Conservation (phyloP, 2,329 filamentous ascomycete genomes). For the Botrytis aclada region DNA sequence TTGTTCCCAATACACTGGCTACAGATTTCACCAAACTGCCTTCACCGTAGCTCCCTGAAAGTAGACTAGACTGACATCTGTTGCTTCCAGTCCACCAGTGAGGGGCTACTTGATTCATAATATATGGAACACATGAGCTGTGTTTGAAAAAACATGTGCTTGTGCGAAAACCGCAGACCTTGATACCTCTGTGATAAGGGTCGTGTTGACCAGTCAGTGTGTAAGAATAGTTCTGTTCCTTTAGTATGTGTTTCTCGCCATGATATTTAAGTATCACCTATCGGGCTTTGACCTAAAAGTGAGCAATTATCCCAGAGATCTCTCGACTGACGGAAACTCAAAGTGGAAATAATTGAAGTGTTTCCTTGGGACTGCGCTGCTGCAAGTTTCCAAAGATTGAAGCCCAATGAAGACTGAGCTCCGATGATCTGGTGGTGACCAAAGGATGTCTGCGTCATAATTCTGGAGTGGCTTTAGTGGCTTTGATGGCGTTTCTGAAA, state of each 20-base stretch:
- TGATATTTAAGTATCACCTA: not conserved
- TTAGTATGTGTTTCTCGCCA: too few species aligned
- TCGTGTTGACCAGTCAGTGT: not conserved
- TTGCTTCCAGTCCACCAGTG: not conserved
- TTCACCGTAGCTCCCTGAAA: slow-evolving; percentile 2
- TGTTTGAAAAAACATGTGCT: not conserved
- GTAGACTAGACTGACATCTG: not conserved
- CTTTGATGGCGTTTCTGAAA: not conserved
- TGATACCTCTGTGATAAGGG: not conserved
- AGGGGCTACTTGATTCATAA: not conserved
- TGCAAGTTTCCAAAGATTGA: not conserved
- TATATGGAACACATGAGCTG: too few species aligned
- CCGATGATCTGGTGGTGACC: not conserved
- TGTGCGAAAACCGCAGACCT: too few species aligned
- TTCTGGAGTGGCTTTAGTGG: not conserved
- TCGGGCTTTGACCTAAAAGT: rapidly evolving
- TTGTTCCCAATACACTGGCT: not conserved
- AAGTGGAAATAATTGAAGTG: not conserved
- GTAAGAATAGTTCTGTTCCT: not conserved
- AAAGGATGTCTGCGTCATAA: not conserved
- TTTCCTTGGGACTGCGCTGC: not conserved
- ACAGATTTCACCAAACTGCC: not conserved
- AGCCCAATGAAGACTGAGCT: not conserved
- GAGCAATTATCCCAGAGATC: not conserved
- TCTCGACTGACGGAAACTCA: not conserved